Conservation (phyloP, 2,329 filamentous ascomycete genomes). For the Fusarium neocosmosporiellum region DNA sequence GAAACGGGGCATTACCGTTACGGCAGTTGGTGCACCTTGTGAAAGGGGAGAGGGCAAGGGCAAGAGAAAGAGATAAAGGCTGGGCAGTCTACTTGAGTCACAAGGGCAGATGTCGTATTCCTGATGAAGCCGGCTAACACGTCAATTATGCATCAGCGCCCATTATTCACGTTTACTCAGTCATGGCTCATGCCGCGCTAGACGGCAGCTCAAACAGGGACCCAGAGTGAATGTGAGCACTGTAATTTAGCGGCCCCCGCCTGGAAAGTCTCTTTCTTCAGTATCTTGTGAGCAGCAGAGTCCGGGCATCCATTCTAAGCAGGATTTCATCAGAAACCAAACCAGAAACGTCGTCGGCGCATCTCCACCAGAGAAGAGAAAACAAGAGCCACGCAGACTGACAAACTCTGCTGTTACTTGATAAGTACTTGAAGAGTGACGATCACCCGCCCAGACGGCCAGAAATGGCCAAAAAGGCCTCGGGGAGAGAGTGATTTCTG, state of each 20-base stretch:
- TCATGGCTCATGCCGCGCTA: conserved; percentile 27
- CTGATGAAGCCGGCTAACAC: conserved; percentile 15
- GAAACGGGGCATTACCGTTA: not conserved
- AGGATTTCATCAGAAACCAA: conserved; percentile 21
- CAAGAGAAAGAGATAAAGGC: not conserved
- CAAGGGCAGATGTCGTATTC: conserved; percentile 1
- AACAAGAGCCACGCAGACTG: conserved; percentile 3
- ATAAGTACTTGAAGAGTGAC: not conserved
- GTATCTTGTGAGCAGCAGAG: conserved; percentile 14
- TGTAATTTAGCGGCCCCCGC: conserved; percentile 24
- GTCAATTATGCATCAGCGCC: conserved; percentile 28
- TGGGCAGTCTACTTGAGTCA: not conserved
- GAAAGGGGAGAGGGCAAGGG: not conserved
- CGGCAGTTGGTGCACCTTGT: not conserved
- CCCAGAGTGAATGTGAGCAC: conserved; percentile 31
- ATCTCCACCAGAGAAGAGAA: conserved; percentile 21
- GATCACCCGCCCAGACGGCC: not conserved
- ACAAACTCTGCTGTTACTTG: not conserved
- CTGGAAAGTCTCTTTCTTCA: conserved; percentile 31
- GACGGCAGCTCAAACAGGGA: conserved; percentile 5
- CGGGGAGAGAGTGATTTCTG: conserved; percentile 1
- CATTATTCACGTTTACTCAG: conserved; percentile 5
- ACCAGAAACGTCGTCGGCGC: conserved; percentile 30
- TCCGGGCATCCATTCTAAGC: not conserved
- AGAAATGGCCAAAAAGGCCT: not conserved